Conservation (phyloP, 192 early-diverging fungal genomes). For the Backusella parvicylindrica region DNA sequence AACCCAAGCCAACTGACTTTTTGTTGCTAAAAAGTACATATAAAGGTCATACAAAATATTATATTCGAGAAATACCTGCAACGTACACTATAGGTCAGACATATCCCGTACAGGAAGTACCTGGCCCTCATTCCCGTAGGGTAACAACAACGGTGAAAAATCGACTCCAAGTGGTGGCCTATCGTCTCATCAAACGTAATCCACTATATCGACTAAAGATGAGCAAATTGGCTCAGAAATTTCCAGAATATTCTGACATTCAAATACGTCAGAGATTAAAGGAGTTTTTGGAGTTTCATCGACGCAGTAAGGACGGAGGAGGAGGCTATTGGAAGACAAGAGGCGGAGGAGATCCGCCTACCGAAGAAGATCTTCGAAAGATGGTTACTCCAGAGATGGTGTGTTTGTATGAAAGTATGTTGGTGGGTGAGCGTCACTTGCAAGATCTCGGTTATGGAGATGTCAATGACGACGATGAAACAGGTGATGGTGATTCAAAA, state of each 20-base stretch:
- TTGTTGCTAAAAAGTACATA: constrained; percentile 75
- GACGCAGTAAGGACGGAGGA: constrained; percentile 61
- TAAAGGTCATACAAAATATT: constrained; percentile 83
- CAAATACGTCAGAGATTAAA: constrained; percentile 90
- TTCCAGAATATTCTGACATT: constrained; percentile 82
- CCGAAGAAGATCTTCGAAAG: constrained; percentile 88
- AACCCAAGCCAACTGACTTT: constrained; percentile 73
- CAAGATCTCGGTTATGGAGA: constrained; percentile 86
- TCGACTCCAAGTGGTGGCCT: constrained; percentile 85
- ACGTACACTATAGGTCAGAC: constrained; percentile 90
- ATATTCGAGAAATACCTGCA: constrained; percentile 76
- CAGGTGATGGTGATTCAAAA: constrained; percentile 62
- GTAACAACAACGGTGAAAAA: constrained; percentile 83
- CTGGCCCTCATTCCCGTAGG: constrained; percentile 91
- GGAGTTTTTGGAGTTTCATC: constrained; percentile 94
- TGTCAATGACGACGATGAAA: constrained; percentile 67
- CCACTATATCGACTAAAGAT: constrained; percentile 72
- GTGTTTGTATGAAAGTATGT: constrained; percentile 92
- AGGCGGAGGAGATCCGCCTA: constrained; percentile 59
- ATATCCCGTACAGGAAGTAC: constrained; percentile 91
- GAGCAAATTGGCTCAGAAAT: constrained; percentile 73
- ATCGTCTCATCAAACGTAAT: constrained; percentile 82
- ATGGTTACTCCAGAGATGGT: constrained; percentile 93
- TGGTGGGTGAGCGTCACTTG: constrained; percentile 88
- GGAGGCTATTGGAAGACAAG: constrained; percentile 94